Base-by-base conservation (phyloP, 768 basidiomycete genomes). In the Hirschioporus abietinus region DNA sequence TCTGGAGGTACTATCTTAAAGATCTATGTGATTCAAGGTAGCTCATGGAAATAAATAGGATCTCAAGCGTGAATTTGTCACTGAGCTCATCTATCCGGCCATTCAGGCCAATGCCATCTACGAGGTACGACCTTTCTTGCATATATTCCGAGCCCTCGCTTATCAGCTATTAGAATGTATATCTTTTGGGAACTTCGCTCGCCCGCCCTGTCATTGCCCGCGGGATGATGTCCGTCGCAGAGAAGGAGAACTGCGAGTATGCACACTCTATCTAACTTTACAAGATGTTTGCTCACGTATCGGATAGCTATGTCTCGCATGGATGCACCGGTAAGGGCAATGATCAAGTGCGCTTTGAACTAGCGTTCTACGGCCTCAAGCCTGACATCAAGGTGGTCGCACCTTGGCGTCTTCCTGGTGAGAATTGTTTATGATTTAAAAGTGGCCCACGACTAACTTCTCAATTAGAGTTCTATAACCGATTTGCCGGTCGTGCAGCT, bases 271-370 rank as follows among this genome's bases (percentile, higher is more conserved):
- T 17, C 23, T 18, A 36, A 36, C 17, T 26, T 58, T 26, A 7
- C 42, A 12, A 20, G 23, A 23, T 65, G 35, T 36, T 36, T 64
- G 27, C 58, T 58, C 25, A 35, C 18, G 35, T 7, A 59, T 60
- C 58, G 20, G 25, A 17, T 62, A 96, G 95, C 77, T 99, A 85
- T 75, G 96, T 99, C 69, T 88, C 96, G 26, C 97, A 99, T 79
- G 97, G 97, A 26, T 99, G 97, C 85, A 99, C 97, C 63, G 97
- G 97, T 64, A 99, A 99, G 83, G 97, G 97, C 64, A 99, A 99
- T 78, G 97, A 99, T 78, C 97, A 99, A 80, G 97, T 99, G 72
- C 93, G 97, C 68, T 99, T 99, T 78, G 97, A 99, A 76, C 89
- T 99, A 66, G 95, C 97, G 0, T 99, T 99, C 82, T 99, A 99